Evolutionary conservation across 129 eudicot genomes (phyloP).

Genomic region (Smallanthus sonchifolius): DNA sequence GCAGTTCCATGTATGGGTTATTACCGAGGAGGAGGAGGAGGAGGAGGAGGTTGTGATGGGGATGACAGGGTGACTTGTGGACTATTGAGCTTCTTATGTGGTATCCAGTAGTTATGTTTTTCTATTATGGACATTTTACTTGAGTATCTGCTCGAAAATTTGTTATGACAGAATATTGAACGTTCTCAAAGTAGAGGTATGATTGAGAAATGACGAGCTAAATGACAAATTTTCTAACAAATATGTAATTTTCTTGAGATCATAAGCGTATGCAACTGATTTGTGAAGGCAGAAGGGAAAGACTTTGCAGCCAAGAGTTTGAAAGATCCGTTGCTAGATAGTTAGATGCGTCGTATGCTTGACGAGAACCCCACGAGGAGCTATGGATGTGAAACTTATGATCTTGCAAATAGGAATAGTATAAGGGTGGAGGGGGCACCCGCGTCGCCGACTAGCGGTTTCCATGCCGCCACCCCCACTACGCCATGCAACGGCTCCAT

Average conservation of each 20-base stretch:
- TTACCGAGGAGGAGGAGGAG: no score
- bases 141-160: conserved; percentile 3
- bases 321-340: conserved; percentile 40
- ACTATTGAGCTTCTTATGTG: no score
- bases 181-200: conserved; percentile 57
- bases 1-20: no score
- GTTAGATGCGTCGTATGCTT: conserved; percentile 10
- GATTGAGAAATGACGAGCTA: neutral
- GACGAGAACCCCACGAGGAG: neutral
- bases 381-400: neutral
- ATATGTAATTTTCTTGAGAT: neutral
- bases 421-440: no score
- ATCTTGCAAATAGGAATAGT: conserved; percentile 1
- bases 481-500: no score
- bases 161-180: conserved; percentile 50
- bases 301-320: conserved; percentile 34
- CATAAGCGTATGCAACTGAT: neutral
- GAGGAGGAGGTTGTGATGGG: no score
- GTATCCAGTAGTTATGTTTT: no score
- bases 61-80: no score
- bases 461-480: no score
- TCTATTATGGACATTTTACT: no score
- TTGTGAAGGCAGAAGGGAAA: conserved; percentile 34
- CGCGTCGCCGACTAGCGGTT: no score
- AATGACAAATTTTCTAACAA: neutral